Percentiles rank a stretch among this genome's conserved stretches.
Conservation (phyloP, 257 asterid species). For the Solanum pinnatisectum region DNA sequence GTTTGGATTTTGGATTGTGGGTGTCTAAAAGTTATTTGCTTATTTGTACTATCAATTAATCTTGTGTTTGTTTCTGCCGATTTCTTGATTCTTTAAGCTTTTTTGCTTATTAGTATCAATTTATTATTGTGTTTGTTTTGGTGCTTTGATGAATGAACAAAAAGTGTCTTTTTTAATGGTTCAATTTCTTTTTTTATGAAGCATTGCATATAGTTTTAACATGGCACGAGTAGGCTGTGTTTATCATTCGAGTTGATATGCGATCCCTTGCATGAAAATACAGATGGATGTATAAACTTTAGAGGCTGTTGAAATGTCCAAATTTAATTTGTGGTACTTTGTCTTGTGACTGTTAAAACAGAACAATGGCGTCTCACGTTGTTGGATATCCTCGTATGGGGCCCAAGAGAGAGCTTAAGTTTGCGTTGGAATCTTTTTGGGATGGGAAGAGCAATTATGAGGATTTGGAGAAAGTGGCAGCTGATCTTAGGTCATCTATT, state of each 20-base stretch:
- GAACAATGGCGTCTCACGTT: conserved; percentile 44
- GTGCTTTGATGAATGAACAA: background rate
- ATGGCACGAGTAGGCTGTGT: background rate
- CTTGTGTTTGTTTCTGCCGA: background rate
- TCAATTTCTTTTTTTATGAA: background rate
- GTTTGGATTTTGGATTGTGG: background rate
- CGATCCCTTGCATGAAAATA: background rate
- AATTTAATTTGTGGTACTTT: background rate
- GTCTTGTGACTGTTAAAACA: conserved; percentile 1
- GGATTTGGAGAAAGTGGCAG: conserved; percentile 43
- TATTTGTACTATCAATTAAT: background rate
- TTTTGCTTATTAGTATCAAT: background rate
- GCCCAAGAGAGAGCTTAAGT: conserved; percentile 49
- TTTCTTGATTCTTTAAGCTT: background rate
- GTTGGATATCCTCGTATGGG: conserved; percentile 59
- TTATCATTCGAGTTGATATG: background rate
- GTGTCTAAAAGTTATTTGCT: background rate
- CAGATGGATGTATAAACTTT: background rate
- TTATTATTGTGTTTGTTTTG: background rate
- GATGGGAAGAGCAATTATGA: conserved; percentile 44
- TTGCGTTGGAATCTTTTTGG: conserved; percentile 53
- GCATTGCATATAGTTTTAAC: background rate
- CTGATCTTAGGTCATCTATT: conserved; percentile 41
- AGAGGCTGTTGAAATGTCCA: background rate
- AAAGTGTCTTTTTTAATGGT: background rate